Evolutionary conservation across 208 protist species (phyloP), one percentile per base, ranked within the genome.

Genomic region (Acanthamoeba lenticulata): DNA sequence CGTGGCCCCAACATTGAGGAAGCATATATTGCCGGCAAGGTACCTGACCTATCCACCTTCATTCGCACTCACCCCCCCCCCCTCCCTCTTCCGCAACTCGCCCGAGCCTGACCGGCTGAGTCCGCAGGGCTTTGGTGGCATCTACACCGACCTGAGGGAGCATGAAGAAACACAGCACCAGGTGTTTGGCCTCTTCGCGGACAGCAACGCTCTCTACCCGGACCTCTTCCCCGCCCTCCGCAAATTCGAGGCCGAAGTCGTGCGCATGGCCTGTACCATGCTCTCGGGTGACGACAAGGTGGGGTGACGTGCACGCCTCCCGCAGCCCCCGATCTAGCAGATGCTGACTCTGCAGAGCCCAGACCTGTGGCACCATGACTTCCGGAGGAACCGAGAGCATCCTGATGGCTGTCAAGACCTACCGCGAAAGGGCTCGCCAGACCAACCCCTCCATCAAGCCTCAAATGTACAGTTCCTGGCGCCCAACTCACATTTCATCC

Each of bases 201-300:
- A 98, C 97, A 98, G 98, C 94, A 99, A 99, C 96, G 98, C 98
- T 57, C 96, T 99, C 52, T 98, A 99, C 95, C 96, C 96, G 69
- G 97, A 98, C 62, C 96, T 99, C 47, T 99, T 99, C 94, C 98
- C 98, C 9, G 97, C 97, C 24, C 97, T 99, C 81, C 97, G 98
- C 89, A 99, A 99, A 94, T 99, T 99, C 98, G 99, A 99, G 91
- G 97, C 98, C 1, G 99, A 99, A 94, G 97, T 99, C 24, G 97
- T 99, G 27, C 96, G 97, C 36, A 99, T 99, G 99, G 97, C 98
- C 36, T 85, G 98, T 21, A 96, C 97, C 92, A 98, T 99, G 98
- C 98, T 98, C 94, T 97, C 98, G 77, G 98, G 98, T 15, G 95
- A 98, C 94, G 45, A 67, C 60, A 9, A 69, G 34, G 85, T 91